phyloP scores from a whole-genome alignment of 2,329 filamentous ascomycete genomes.

The Tolypocladium tropicale region DNA sequence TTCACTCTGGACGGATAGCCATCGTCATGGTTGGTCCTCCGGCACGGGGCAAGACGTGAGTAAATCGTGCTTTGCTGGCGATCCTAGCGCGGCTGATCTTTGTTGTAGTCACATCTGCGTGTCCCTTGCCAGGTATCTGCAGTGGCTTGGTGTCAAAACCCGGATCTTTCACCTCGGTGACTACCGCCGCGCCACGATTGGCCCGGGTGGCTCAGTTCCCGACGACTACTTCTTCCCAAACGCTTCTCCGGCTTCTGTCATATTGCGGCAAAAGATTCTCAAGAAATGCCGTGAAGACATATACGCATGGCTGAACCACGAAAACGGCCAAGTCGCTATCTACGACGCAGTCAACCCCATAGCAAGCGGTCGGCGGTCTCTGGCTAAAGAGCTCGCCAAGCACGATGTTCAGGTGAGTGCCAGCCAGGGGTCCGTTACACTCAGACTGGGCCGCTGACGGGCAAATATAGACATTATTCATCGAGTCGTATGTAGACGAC shows the following conservation, averaged over 20 bases:
- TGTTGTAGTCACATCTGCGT: slow-evolving; percentile 77
- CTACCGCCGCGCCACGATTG: slow-evolving; percentile 86
- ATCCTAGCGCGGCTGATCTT: neutral
- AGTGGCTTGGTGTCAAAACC: slow-evolving; percentile 97
- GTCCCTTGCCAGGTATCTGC: slow-evolving; percentile 84
- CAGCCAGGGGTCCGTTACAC: neutral
- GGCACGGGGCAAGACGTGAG: slow-evolving; percentile 87
- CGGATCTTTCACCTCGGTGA: slow-evolving; percentile 96
- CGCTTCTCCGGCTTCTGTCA: slow-evolving; percentile 83
- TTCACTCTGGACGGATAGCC: slow-evolving; percentile 93
- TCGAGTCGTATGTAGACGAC: slow-evolving; percentile 92
- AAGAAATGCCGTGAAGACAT: slow-evolving; percentile 98
- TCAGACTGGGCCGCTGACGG: neutral
- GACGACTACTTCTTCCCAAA: slow-evolving; percentile 98
- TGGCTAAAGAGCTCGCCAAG: slow-evolving; percentile 96
- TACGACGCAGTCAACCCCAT: slow-evolving; percentile 97
- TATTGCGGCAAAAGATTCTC: slow-evolving; percentile 90
- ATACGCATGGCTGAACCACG: slow-evolving; percentile 89
- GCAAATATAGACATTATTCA: slow-evolving; percentile 68
- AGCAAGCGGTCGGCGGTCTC: slow-evolving; percentile 65
- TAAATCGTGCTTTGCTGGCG: slow-evolving; percentile 7
- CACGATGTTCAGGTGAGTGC: slow-evolving; percentile 75
- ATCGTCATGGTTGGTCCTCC: slow-evolving; percentile 95
- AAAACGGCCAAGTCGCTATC: slow-evolving; percentile 96
- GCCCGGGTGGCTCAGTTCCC: slow-evolving; percentile 72